phyloP scores from a whole-genome alignment of 495 filamentous ascomycete species.

The Xylaria intraflava region DNA sequence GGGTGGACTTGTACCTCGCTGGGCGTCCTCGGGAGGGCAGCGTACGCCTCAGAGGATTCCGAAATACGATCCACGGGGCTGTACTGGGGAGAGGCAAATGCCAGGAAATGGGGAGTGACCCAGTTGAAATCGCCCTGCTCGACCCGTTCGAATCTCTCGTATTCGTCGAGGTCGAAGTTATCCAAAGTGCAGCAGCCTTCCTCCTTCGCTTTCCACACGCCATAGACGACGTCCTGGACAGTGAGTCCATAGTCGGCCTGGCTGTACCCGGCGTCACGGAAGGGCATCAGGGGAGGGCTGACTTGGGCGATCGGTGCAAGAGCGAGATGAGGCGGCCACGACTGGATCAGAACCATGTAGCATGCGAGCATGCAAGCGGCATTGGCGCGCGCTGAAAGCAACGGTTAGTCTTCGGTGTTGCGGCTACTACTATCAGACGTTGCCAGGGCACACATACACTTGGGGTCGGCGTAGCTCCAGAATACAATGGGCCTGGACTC shows the following conservation, averaged over 20 bases:
- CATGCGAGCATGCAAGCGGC: conserved; percentile 91
- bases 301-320: conserved; percentile 92
- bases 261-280: conserved; percentile 96
- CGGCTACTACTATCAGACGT: background rate
- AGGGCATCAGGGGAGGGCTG: conserved; percentile 96
- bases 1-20: conserved; percentile 56
- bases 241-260: conserved; percentile 94
- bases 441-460: conserved; percentile 52
- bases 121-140: conserved; percentile 99
- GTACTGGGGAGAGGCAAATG: conserved; percentile 91
- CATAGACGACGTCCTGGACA: conserved; percentile 95
- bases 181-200: conserved; percentile 79
- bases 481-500: conserved; percentile 84
- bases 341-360: conserved; percentile 98
- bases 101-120: conserved; percentile 90
- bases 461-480: conserved; percentile 85
- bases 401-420: conserved; percentile 13
- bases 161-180: conserved; percentile 92
- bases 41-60: conserved; percentile 62
- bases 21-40: conserved; percentile 60
- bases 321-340: conserved; percentile 97
- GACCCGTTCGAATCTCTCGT: conserved; percentile 90
- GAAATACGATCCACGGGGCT: conserved; percentile 64
- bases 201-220: conserved; percentile 98
- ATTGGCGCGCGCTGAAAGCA: conserved; percentile 67